Evolutionary conservation across 2,329 filamentous ascomycete species (phyloP).

Genomic region (Tolypocladium tundrense): DNA sequence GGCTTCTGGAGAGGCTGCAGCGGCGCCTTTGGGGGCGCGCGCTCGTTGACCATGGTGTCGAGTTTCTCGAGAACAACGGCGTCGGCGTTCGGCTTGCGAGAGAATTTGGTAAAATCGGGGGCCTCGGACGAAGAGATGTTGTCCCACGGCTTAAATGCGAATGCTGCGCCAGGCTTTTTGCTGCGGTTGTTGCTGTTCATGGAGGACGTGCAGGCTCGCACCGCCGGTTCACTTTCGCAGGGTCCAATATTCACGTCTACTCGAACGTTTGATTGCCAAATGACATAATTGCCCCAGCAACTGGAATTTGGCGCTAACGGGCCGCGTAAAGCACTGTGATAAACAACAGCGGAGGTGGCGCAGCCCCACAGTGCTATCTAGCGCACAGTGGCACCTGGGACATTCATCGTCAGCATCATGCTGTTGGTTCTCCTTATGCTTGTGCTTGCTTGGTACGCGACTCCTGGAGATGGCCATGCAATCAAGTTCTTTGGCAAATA

Average conservation of each 20-base stretch:
- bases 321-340: not conserved
- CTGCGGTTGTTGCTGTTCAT: slow-evolving; percentile 9
- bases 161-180: slow-evolving; percentile 17
- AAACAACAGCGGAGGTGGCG: not conserved
- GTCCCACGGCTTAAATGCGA: slow-evolving; percentile 20
- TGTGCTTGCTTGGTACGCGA: too few species aligned
- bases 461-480: too few species aligned
- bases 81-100: not conserved
- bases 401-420: not conserved
- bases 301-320: slow-evolving; percentile 1
- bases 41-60: slow-evolving; percentile 36
- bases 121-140: slow-evolving; percentile 14
- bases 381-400: not conserved
- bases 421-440: too few species aligned
- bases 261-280: not conserved
- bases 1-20: slow-evolving; percentile 26
- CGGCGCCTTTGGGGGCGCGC: slow-evolving; percentile 32
- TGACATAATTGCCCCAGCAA: slow-evolving; percentile 22
- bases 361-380: not conserved
- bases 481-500: too few species aligned
- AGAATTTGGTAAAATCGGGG: slow-evolving; percentile 9
- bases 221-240: slow-evolving; percentile 2
- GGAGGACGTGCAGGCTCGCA: slow-evolving; percentile 4
- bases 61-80: slow-evolving; percentile 8
- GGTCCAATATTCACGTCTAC: slow-evolving; percentile 9